Percentiles rank a stretch among this genome's conserved stretches.
Evolutionary conservation across 2,329 filamentous ascomycete species (phyloP).

Genomic region (Graphium sp.): DNA sequence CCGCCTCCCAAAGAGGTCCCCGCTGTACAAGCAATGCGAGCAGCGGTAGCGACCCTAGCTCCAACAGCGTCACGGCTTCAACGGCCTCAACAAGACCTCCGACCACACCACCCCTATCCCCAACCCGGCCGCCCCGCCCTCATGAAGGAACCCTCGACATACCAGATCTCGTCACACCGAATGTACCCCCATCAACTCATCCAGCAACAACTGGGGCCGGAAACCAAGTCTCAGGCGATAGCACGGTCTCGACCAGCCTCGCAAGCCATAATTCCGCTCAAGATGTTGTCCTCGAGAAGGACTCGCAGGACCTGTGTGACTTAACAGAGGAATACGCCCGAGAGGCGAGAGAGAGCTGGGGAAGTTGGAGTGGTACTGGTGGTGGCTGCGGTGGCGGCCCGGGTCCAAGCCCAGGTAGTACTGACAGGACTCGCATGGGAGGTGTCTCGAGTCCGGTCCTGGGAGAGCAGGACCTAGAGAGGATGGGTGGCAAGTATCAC

Average conservation of each 20-base stretch:
- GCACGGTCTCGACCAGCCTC: slow-evolving; percentile 6
- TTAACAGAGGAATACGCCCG: slow-evolving; percentile 14
- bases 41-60: background rate
- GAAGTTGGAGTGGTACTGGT: slow-evolving; percentile 13
- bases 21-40: background rate
- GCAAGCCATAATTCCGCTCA: slow-evolving; percentile 6
- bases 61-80: background rate
- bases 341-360: slow-evolving; percentile 16
- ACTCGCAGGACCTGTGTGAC: slow-evolving; percentile 13
- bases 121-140: slow-evolving; percentile 16
- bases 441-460: slow-evolving; percentile 6
- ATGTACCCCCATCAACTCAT: slow-evolving; percentile 2
- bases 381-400: slow-evolving; percentile 5
- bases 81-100: background rate
- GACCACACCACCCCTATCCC: slow-evolving; percentile 11
- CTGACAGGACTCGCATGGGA: slow-evolving; percentile 3
- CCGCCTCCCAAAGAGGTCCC: slow-evolving; percentile 2
- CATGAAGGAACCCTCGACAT: slow-evolving; percentile 18
- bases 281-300: slow-evolving; percentile 7
- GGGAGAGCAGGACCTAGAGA: slow-evolving; percentile 11
- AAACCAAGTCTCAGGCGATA: too few relatives aligned
- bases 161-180: slow-evolving; percentile 13
- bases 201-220: background rate
- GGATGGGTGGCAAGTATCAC: slow-evolving; percentile 12
- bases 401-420: too few relatives aligned